A percentile compares a stretch with the other conserved stretches of the same genome.
Conservation (phyloP, 2,329 filamentous ascomycete species). For the Aureobasidium sp. region DNA sequence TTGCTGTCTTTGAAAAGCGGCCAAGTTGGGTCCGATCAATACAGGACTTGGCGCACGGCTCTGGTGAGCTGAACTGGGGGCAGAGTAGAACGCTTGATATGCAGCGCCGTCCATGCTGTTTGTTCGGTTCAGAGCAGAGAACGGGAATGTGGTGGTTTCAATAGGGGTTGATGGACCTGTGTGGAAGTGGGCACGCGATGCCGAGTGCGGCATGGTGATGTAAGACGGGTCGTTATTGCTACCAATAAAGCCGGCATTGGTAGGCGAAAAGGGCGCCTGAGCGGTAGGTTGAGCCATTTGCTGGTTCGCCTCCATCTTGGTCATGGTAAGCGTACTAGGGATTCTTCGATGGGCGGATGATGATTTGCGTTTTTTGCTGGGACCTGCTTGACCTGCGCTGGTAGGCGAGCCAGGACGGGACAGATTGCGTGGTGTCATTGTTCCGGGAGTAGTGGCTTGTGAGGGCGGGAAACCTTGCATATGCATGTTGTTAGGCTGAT, state of each 20-base stretch:
- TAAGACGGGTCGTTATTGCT: conserved; percentile 14
- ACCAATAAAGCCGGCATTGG: conserved; percentile 29
- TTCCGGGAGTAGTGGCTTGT: conserved; percentile 33
- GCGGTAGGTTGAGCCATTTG: conserved; percentile 23
- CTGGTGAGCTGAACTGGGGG: conserved; percentile 61
- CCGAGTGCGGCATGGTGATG: conserved; percentile 16
- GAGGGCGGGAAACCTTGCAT: conserved; percentile 27
- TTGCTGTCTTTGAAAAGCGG: conserved; percentile 26
- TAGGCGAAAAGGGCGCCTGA: conserved; percentile 31
- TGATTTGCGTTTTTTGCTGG: conserved; percentile 71
- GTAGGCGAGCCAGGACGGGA: conserved; percentile 66
- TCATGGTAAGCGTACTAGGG: conserved; percentile 72
- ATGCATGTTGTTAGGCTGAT: conserved; percentile 29
- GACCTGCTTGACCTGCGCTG: conserved; percentile 47
- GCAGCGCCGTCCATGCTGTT: conserved; percentile 51
- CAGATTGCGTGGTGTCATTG: conserved; percentile 51
- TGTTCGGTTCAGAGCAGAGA: conserved; percentile 16
- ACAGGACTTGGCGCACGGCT: conserved; percentile 73
- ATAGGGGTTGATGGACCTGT: conserved; percentile 60
- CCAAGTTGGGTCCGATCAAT: conserved; percentile 28
- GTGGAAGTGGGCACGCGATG: conserved; percentile 36
- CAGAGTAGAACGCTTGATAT: conserved; percentile 54
- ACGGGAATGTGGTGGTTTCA: conserved; percentile 48
- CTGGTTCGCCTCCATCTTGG: conserved; percentile 57
- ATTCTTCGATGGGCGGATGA: conserved; percentile 46